Percentiles rank a stretch among this genome's conserved stretches.
phyloP scores from a whole-genome alignment of 2,329 filamentous ascomycete genomes.

The Dissoconium aciculare region DNA sequence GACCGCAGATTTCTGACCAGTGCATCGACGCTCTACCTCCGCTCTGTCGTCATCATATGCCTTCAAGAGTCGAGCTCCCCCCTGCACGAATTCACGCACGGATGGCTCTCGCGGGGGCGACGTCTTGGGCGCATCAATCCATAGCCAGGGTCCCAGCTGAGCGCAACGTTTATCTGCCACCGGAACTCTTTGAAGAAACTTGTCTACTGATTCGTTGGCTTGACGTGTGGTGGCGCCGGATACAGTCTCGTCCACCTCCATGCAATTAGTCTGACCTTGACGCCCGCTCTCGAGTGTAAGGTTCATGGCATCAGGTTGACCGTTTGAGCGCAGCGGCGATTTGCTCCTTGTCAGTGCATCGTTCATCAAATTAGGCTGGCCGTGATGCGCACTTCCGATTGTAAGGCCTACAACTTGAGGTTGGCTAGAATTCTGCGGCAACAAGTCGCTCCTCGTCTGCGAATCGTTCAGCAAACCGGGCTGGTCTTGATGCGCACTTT shows the following conservation, averaged over 20 bases:
- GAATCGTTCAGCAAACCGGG: too few species aligned
- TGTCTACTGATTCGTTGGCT: constrained; percentile 41
- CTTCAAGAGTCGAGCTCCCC: constrained; percentile 41
- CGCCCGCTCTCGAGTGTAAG: not conserved
- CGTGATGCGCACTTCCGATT: not conserved
- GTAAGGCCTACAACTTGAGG: too few species aligned
- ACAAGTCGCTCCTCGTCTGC: too few species aligned
- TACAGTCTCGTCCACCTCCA: not conserved
- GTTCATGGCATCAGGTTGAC: too few species aligned
- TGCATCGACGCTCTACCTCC: constrained; percentile 38
- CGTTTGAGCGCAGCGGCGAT: too few species aligned
- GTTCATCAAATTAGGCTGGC: too few species aligned
- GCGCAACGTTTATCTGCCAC: constrained; percentile 44
- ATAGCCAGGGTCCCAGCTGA: constrained; percentile 51
- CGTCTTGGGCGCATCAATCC: constrained; percentile 38
- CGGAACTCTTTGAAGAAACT: constrained; percentile 54
- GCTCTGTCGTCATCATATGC: constrained; percentile 33
- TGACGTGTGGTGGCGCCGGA: not conserved
- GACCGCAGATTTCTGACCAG: constrained; percentile 30
- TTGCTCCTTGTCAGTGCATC: too few species aligned
- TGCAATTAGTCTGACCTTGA: not conserved
- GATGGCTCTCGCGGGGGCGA: not conserved
- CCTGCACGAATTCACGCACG: constrained; percentile 31
- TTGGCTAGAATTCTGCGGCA: too few species aligned
- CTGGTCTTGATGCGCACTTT: not conserved